Percentiles rank a stretch among this genome's conserved stretches.
Conservation (phyloP, 345 rosid genomes). For the Eucalyptus viminalis region DNA sequence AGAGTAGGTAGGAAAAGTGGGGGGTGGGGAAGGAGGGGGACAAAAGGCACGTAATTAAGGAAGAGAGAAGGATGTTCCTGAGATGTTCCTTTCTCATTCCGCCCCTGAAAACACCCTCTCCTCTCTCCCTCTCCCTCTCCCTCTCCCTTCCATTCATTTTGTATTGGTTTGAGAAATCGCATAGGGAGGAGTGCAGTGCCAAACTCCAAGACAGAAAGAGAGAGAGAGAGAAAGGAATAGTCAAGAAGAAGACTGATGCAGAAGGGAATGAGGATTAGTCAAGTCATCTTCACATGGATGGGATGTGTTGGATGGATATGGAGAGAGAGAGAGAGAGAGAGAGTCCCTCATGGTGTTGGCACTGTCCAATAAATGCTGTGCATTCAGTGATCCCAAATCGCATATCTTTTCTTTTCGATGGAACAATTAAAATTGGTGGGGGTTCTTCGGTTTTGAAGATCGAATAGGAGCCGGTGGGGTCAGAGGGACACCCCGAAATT, state of each 20-base stretch:
- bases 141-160: background rate
- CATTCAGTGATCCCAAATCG: too few species aligned
- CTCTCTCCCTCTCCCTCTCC: background rate
- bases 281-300: constrained; percentile 17
- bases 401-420: too few species aligned
- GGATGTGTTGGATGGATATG: background rate
- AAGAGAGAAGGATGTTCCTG: background rate
- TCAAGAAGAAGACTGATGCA: background rate
- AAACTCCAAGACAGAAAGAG: constrained; percentile 14
- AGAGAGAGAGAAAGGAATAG: background rate
- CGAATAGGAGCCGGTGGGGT: background rate
- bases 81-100: too few species aligned
- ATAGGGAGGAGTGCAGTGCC: constrained; percentile 20
- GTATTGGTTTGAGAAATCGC: background rate
- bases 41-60: constrained; percentile 25
- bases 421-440: too few species aligned
- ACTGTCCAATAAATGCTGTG: too few species aligned
- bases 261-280: constrained; percentile 20
- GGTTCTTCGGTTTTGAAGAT: background rate
- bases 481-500: background rate
- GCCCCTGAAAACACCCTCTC: too few species aligned
- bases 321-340: background rate
- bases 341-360: too few species aligned
- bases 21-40: constrained; percentile 6
- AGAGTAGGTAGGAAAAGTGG: too few species aligned